phyloP scores from a whole-genome alignment of 345 rosid genomes.

The Ceriops tagal region DNA sequence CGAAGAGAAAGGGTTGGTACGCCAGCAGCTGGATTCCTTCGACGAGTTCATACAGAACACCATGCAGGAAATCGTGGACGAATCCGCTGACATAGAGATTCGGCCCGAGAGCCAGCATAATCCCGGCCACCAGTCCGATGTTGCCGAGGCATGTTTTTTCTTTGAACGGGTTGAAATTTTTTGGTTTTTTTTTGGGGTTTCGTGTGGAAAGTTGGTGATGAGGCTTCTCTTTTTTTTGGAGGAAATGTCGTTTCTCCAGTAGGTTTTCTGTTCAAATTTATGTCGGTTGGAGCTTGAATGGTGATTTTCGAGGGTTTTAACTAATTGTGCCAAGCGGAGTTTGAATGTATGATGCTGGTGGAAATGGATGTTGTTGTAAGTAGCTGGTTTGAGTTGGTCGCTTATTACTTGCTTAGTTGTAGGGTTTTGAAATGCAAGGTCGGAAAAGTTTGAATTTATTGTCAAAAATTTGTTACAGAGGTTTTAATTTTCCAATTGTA shows the following conservation, averaged over 20 bases:
- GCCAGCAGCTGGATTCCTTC: slow-evolving; percentile 93
- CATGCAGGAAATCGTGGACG: slow-evolving; percentile 95
- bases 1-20: slow-evolving; percentile 91
- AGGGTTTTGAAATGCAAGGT: background rate
- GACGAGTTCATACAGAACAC: slow-evolving; percentile 97
- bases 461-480: too few relatives aligned
- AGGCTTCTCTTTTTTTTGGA: background rate
- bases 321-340: background rate
- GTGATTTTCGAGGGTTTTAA: background rate
- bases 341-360: background rate
- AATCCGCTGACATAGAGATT: slow-evolving; percentile 89
- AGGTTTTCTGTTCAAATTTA: background rate
- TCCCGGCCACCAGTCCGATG: slow-evolving; percentile 90
- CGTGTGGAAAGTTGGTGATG: background rate
- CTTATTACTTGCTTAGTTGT: background rate
- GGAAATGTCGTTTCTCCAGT: background rate
- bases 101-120: slow-evolving; percentile 98
- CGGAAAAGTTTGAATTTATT: too few relatives aligned
- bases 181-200: background rate
- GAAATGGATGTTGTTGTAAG: too few relatives aligned
- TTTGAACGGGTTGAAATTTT: background rate
- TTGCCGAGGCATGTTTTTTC: slow-evolving; percentile 60
- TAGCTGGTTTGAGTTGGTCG: background rate
- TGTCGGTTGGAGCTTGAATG: too few relatives aligned
- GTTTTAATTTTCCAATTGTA: too few relatives aligned